A percentile compares a stretch with the other conserved stretches of the same genome.
Evolutionary conservation across 23 red algal species (phyloP).

Genomic region (Gracilariopsis chorda): DNA sequence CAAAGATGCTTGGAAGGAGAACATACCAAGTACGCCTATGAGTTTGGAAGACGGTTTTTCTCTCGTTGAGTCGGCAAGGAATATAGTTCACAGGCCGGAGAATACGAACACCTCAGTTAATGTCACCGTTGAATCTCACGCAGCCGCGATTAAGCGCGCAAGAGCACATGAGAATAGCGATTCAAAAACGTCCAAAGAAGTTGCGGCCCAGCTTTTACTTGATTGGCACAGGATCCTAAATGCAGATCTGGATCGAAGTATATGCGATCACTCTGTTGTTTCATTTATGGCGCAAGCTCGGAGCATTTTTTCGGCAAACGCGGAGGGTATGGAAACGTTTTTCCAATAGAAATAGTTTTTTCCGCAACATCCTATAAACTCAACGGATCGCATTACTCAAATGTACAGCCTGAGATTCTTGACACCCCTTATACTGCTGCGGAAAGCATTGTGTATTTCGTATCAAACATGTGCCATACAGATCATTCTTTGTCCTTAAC

Average conservation of each 20-base stretch:
- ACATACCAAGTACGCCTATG: not conserved
- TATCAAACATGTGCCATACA: conserved; percentile 7
- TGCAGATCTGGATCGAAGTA: not conserved
- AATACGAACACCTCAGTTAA: not conserved
- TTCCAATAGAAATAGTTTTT: conserved; percentile 51
- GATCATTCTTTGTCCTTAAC: not conserved
- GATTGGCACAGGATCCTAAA: conserved; percentile 64
- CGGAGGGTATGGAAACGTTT: conserved; percentile 46
- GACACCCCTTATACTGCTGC: conserved; percentile 31
- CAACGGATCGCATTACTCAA: not conserved
- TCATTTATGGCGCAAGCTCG: conserved; percentile 40
- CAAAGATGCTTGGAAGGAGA: conserved; percentile 50
- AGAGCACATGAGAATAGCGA: conserved; percentile 19
- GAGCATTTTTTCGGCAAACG: not conserved
- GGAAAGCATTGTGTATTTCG: conserved; percentile 36
- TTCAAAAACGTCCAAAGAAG: conserved; percentile 20
- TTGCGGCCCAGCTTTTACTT: conserved; percentile 12
- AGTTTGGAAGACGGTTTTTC: conserved; percentile 45
- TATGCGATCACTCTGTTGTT: conserved; percentile 48
- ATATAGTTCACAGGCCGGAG: conserved; percentile 19
- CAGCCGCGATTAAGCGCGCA: not conserved
- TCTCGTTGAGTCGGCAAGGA: conserved; percentile 54
- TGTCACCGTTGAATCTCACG: not conserved
- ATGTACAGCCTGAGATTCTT: not conserved
- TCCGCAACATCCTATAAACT: conserved; percentile 21